A percentile compares a stretch with the other conserved stretches of the same genome.
Conservation (phyloP, 805 yeast species). For the Alloascoidea africana region DNA sequence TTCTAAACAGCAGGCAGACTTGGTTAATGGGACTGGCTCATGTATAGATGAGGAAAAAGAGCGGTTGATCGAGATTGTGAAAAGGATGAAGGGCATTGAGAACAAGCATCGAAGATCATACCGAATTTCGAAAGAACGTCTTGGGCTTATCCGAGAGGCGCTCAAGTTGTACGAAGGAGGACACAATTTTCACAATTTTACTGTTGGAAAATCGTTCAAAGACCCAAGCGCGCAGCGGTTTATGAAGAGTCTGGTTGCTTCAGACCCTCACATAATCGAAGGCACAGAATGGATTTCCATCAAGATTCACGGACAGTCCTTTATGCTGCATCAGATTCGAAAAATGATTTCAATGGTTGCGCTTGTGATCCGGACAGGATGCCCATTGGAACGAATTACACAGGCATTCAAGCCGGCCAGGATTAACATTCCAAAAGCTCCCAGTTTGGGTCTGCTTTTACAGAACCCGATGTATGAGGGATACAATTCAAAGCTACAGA, state of each 20-base stretch:
- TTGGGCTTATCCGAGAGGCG: slow-evolving; percentile 48
- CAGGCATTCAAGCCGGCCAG: slow-evolving; percentile 65
- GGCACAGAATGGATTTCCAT: slow-evolving; percentile 94
- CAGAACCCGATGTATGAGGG: slow-evolving; percentile 89
- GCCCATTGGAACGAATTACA: slow-evolving; percentile 59
- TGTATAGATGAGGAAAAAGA: slow-evolving; percentile 12
- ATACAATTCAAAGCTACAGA: slow-evolving; percentile 48
- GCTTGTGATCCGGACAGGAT: slow-evolving; percentile 70
- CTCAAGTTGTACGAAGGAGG: slow-evolving; percentile 69
- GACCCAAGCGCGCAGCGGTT: slow-evolving; percentile 78
- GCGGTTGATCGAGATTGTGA: slow-evolving; percentile 16
- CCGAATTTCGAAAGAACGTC: slow-evolving; percentile 47
- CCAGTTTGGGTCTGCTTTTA: slow-evolving; percentile 80
- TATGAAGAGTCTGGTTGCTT: slow-evolving; percentile 65
- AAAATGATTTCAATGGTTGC: slow-evolving; percentile 97
- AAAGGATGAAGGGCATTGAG: slow-evolving; percentile 45
- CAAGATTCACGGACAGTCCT: slow-evolving; percentile 95
- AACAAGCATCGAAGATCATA: slow-evolving; percentile 51
- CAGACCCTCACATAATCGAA: slow-evolving; percentile 83
- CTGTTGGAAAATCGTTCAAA: slow-evolving; percentile 64
- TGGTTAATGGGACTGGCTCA: slow-evolving; percentile 3
- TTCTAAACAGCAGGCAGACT: background rate
- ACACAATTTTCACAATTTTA: slow-evolving; percentile 85
- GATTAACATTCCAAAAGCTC: slow-evolving; percentile 92
- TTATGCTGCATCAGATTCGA: slow-evolving; percentile 95